Percentiles rank a stretch among this genome's conserved stretches.
Evolutionary conservation across 1,139 yeast genomes (phyloP).

Genomic region (Debaryomyces nepalensis): DNA sequence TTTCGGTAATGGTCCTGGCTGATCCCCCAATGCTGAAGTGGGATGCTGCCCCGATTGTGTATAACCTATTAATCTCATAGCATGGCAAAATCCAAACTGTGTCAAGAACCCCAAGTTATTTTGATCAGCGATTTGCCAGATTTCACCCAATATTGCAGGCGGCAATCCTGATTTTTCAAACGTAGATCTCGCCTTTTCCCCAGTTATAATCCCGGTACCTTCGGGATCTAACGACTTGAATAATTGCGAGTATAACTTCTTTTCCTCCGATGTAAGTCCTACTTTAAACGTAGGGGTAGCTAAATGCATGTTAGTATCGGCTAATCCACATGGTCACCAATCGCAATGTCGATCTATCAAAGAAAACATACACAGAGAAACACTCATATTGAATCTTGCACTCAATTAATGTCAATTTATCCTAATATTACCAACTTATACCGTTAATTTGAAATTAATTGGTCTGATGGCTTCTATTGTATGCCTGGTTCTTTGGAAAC

Average conservation of each 20-base stretch:
- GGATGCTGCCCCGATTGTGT: conserved; percentile 76
- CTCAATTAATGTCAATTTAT: conserved; percentile 6
- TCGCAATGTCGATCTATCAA: background rate
- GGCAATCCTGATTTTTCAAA: conserved; percentile 88
- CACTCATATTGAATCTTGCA: conserved; percentile 25
- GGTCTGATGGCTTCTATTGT: background rate
- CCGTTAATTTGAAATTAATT: conserved; percentile 1
- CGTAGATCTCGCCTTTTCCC: conserved; percentile 84
- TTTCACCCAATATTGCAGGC: conserved; percentile 78
- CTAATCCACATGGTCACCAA: background rate
- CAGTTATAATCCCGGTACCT: conserved; percentile 81
- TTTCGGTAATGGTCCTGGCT: conserved; percentile 62
- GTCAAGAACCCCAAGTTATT: conserved; percentile 85
- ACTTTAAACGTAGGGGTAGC: conserved; percentile 46
- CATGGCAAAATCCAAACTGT: conserved; percentile 79
- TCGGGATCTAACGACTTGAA: conserved; percentile 83
- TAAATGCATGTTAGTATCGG: conserved; percentile 15
- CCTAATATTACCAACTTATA: conserved; percentile 6
- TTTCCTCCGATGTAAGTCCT: conserved; percentile 78
- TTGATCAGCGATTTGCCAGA: conserved; percentile 91
- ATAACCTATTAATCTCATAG: conserved; percentile 88
- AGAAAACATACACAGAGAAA: conserved; percentile 32
- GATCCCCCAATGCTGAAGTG: conserved; percentile 53
- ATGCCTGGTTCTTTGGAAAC: background rate
- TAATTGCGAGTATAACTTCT: conserved; percentile 68